These are phyloP conservation scores for Trichothecium roseum DNA, from an alignment of 2,329 filamentous ascomycete genomes.

Conservation along the genomic window DNA sequence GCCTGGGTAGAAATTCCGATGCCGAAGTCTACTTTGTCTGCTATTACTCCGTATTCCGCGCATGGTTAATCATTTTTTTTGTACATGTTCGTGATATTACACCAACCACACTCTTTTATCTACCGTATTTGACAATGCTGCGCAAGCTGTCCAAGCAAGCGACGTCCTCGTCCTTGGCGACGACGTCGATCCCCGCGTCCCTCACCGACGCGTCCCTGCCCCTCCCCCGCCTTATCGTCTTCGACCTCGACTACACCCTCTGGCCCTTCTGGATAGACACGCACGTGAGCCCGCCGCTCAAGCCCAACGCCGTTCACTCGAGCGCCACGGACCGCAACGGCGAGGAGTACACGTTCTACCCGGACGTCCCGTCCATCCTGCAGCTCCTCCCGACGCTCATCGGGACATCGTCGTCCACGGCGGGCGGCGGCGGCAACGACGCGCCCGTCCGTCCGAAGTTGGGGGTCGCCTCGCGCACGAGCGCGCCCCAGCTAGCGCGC, in stretches of 20 bases:
- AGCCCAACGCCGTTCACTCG: constrained; percentile 32
- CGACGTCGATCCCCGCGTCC: constrained; percentile 23
- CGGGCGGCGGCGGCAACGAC: neutral
- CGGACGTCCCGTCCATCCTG: constrained; percentile 57
- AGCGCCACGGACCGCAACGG: constrained; percentile 43
- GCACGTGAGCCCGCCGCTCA: constrained; percentile 68
- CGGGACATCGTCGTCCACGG: neutral
- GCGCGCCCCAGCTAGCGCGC: constrained; percentile 66
- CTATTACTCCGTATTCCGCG: too few species aligned
- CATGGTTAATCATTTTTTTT: too few species aligned
- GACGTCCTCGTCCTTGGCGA: neutral
- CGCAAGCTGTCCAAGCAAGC: constrained; percentile 1
- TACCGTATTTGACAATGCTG: too few species aligned
- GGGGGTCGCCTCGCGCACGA: constrained; percentile 71
- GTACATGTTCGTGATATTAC: too few species aligned
- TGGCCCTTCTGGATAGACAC: constrained; percentile 99
- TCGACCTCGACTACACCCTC: constrained; percentile 96
- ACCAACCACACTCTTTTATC: too few species aligned
- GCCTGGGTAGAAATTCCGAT: too few species aligned
- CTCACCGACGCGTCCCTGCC: constrained; percentile 47
- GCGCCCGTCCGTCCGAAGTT: constrained; percentile 39
- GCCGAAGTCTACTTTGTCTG: too few species aligned
- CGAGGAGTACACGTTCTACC: constrained; percentile 64
- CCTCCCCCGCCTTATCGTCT: constrained; percentile 75
- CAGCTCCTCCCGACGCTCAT: constrained; percentile 36